phyloP scores from a whole-genome alignment of 352 stramenopile genomes.

The Pythium insidiosum region DNA sequence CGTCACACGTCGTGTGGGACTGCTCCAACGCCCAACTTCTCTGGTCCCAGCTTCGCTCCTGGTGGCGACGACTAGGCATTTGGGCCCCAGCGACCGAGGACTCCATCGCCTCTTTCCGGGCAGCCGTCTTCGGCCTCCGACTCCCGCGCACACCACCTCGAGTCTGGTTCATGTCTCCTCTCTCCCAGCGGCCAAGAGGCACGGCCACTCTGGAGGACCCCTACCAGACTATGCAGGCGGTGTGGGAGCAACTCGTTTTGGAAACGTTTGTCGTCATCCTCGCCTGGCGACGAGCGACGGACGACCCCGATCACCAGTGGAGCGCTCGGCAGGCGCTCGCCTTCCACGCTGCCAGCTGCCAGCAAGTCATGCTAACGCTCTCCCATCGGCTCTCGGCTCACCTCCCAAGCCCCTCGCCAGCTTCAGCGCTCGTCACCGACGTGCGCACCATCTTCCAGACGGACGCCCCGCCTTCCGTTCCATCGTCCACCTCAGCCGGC shows the following conservation, averaged over 20 bases:
- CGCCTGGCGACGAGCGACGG: not conserved
- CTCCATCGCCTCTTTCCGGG: too few species aligned
- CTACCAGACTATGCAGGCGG: not conserved
- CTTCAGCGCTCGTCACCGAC: not conserved
- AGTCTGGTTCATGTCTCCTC: not conserved
- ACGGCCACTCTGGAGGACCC: not conserved
- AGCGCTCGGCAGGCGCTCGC: not conserved
- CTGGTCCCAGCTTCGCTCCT: not conserved
- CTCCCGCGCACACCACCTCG: conserved; percentile 1
- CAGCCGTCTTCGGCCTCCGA: conserved; percentile 2
- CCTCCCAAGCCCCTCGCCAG: too few species aligned
- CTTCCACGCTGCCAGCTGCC: not conserved
- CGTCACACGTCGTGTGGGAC: conserved; percentile 3
- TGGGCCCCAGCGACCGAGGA: too few species aligned
- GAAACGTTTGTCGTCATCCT: conserved; percentile 9
- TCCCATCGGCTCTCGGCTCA: not conserved
- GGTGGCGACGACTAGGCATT: not conserved
- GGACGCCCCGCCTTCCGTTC: not conserved
- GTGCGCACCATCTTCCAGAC: not conserved
- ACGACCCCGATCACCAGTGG: not conserved
- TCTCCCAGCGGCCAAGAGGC: conserved; percentile 2
- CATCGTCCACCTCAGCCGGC: not conserved
- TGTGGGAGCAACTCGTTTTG: conserved; percentile 4
- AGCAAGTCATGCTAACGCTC: not conserved
- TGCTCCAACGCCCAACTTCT: conserved; percentile 1